Conservation (phyloP, 495 filamentous ascomycete genomes). For the Penicillium subrubescens region DNA sequence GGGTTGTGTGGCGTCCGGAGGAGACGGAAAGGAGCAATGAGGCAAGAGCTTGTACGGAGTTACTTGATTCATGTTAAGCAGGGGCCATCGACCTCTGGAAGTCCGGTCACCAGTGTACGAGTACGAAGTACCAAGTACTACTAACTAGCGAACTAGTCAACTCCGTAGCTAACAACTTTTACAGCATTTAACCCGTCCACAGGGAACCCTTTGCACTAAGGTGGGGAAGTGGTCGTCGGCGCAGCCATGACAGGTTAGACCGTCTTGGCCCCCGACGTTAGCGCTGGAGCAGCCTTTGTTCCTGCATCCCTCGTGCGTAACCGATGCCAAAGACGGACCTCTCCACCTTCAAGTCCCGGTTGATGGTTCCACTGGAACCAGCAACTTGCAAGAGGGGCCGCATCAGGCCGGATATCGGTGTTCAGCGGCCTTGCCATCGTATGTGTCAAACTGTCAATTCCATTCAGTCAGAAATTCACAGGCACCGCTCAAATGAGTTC, state of each 20-base stretch:
- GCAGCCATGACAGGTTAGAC: neutral
- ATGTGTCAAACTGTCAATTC: neutral
- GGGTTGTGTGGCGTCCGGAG: neutral
- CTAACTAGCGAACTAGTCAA: neutral
- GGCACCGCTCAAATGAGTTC: neutral
- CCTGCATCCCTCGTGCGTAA: slow-evolving; percentile 1
- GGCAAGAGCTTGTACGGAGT: too few species aligned
- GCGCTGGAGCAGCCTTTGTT: slow-evolving; percentile 2
- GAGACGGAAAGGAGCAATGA: neutral
- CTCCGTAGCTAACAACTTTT: too few species aligned
- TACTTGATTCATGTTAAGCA: slow-evolving; percentile 3
- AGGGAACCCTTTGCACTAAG: neutral
- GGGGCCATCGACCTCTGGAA: neutral
- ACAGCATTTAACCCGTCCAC: neutral
- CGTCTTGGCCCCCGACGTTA: slow-evolving; percentile 1
- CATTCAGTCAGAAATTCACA: neutral
- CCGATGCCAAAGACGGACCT: neutral
- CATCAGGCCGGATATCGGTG: neutral
- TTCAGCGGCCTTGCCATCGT: neutral
- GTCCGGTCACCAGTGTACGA: neutral
- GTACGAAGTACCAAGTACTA: neutral
- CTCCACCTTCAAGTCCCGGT: slow-evolving; percentile 1
- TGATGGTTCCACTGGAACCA: neutral
- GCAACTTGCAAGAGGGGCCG: neutral
- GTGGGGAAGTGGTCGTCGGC: neutral